Conservation (phyloP, 768 basidiomycete species). For the Pluteus cervinus region DNA sequence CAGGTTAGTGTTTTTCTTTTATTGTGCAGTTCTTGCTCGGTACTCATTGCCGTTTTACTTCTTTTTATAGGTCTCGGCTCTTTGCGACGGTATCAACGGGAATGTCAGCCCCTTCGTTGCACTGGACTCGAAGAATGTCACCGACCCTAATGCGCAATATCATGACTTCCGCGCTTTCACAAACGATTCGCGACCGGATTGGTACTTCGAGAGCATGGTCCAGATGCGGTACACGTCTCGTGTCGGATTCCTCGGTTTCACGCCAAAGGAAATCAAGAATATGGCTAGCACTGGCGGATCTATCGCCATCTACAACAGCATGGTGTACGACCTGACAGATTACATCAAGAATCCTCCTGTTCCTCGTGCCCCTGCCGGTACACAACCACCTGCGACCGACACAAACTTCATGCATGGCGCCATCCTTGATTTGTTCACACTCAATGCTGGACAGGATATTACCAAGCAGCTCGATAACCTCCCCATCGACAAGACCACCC, state of each 20-base stretch:
- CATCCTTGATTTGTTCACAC: constrained; percentile 72
- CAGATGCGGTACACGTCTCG: constrained; percentile 86
- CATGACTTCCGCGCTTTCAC: constrained; percentile 93
- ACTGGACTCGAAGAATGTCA: constrained; percentile 70
- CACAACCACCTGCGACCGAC: constrained; percentile 36
- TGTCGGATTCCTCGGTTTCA: constrained; percentile 83
- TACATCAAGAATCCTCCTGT: constrained; percentile 73
- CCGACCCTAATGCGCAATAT: constrained; percentile 73
- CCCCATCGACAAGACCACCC: constrained; percentile 50
- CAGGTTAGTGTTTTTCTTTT: constrained; percentile 45
- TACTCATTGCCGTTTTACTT: constrained; percentile 3
- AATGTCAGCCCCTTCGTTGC: constrained; percentile 79
- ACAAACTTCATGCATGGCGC: constrained; percentile 65
- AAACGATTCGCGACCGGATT: constrained; percentile 91
- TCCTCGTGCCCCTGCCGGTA: constrained; percentile 40
- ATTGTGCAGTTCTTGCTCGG: not conserved
- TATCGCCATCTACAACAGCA: constrained; percentile 80
- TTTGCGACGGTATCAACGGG: constrained; percentile 84
- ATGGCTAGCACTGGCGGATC: constrained; percentile 58
- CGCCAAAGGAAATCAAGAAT: constrained; percentile 65
- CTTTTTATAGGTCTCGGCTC: constrained; percentile 66
- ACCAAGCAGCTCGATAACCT: constrained; percentile 67
- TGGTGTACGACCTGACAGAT: constrained; percentile 82
- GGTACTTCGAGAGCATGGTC: constrained; percentile 97
- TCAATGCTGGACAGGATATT: constrained; percentile 70